Percentiles rank a stretch among this genome's conserved stretches.
phyloP scores from a whole-genome alignment of 129 eudicot genomes.

The Flaveria ramosissima region DNA sequence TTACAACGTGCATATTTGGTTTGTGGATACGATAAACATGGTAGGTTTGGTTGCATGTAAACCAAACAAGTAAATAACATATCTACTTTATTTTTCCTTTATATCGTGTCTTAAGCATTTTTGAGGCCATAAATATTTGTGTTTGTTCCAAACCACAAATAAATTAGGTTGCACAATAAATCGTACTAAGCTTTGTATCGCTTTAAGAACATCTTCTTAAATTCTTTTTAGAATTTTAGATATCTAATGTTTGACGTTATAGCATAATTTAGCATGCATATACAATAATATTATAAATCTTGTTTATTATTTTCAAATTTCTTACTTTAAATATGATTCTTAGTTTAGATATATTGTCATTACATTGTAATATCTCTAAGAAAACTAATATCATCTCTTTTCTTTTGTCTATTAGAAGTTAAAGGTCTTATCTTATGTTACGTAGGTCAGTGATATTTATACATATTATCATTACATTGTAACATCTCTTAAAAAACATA shows the following conservation, averaged over 20 bases:
- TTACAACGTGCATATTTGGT: background rate
- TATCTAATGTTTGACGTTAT: background rate
- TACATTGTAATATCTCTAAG: too few relatives aligned
- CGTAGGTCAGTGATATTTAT: too few relatives aligned
- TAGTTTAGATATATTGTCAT: too few relatives aligned
- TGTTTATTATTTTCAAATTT: too few relatives aligned
- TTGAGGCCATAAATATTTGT: background rate
- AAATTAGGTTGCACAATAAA: background rate
- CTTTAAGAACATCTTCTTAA: background rate
- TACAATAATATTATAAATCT: too few relatives aligned
- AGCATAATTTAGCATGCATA: background rate
- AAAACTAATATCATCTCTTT: too few relatives aligned
- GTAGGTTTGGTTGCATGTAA: background rate
- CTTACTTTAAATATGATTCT: too few relatives aligned
- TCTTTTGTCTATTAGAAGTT: too few relatives aligned
- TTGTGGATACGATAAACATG: background rate
- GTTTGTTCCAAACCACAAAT: background rate
- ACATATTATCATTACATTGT: too few relatives aligned
- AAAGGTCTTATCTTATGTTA: too few relatives aligned
- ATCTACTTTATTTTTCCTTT: background rate
- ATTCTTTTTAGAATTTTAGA: background rate
- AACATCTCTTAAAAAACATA: too few relatives aligned
- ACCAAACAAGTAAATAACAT: background rate
- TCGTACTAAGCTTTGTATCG: background rate
- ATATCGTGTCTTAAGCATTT: background rate